A percentile compares a stretch with the other conserved stretches of the same genome.
These are phyloP conservation scores for Termitomyces sp. DNA, from an alignment of 768 basidiomycete genomes.

Conservation along the genomic window DNA sequence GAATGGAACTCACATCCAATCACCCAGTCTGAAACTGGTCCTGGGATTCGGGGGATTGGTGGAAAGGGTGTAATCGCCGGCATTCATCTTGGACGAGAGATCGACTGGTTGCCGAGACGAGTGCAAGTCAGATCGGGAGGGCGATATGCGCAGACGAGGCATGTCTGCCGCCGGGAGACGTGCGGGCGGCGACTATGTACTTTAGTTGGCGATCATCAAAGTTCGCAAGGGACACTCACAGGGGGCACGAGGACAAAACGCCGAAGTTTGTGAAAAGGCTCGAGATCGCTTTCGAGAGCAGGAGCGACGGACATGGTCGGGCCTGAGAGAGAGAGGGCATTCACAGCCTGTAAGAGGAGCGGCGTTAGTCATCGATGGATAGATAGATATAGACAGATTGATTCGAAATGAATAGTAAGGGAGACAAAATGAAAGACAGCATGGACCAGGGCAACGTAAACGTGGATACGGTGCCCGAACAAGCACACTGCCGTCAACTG, in stretches of 20 bases:
- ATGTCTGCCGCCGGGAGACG: conserved; percentile 13
- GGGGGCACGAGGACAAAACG: conserved; percentile 28
- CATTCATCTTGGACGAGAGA: conserved; percentile 14
- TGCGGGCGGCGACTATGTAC: conserved; percentile 15
- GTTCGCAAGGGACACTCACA: conserved; percentile 5
- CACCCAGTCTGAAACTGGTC: conserved; percentile 61
- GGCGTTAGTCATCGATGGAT: conserved; percentile 13
- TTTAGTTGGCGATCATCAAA: conserved; percentile 14
- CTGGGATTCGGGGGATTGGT: conserved; percentile 69
- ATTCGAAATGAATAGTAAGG: conserved; percentile 2
- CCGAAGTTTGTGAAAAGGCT: conserved; percentile 53
- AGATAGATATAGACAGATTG: conserved; percentile 1
- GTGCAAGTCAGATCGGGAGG: conserved; percentile 20
- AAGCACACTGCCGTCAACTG: conserved; percentile 6
- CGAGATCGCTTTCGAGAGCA: conserved; percentile 59
- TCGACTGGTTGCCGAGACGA: conserved; percentile 11
- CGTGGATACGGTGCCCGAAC: conserved; percentile 15
- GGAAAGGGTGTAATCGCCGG: conserved; percentile 51
- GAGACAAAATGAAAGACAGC: conserved; percentile 12
- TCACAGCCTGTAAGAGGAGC: conserved; percentile 40
- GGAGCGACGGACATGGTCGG: conserved; percentile 44
- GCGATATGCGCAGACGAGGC: not conserved
- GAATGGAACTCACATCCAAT: conserved; percentile 63
- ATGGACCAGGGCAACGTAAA: conserved; percentile 15
- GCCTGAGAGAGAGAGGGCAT: conserved; percentile 47